These are phyloP conservation scores for Botrytis aclada DNA, from an alignment of 2,329 filamentous ascomycete genomes.

Conservation along the genomic window DNA sequence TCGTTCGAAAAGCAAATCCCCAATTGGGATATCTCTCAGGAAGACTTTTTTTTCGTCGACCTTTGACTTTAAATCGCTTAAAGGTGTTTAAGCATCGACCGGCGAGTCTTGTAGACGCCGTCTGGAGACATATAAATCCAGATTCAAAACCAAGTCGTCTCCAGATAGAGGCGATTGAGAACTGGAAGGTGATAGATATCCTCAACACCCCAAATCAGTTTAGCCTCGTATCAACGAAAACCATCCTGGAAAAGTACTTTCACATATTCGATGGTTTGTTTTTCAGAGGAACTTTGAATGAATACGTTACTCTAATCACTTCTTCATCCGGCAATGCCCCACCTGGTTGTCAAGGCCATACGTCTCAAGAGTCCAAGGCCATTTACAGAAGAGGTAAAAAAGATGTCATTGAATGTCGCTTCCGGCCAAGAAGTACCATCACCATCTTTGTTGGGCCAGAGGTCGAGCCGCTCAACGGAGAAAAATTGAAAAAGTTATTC, in stretches of 20 bases:
- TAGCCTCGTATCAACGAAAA: not conserved
- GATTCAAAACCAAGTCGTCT: not conserved
- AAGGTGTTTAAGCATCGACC: not conserved
- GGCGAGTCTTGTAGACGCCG: not conserved
- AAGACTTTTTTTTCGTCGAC: not conserved
- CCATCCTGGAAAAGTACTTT: not conserved
- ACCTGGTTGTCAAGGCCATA: not conserved
- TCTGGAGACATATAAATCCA: not conserved
- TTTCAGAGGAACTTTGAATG: not conserved
- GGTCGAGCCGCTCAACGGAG: not conserved
- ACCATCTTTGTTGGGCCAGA: not conserved
- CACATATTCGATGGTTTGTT: conserved; percentile 5
- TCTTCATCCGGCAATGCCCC: not conserved
- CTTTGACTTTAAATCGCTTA: not conserved
- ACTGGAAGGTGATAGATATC: not conserved
- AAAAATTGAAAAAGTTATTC: not conserved
- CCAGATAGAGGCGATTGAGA: not conserved
- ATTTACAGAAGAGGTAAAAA: not conserved
- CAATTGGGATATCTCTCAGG: not conserved
- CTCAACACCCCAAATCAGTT: not conserved
- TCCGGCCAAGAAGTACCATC: not conserved
- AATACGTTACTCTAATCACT: not conserved
- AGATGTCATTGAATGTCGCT: too few relatives aligned
- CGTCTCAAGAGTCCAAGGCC: not conserved
- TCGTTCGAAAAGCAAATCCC: not conserved